These are phyloP conservation scores for Plicaturopsis crispa DNA, from an alignment of 768 basidiomycete species.

Conservation along the genomic window DNA sequence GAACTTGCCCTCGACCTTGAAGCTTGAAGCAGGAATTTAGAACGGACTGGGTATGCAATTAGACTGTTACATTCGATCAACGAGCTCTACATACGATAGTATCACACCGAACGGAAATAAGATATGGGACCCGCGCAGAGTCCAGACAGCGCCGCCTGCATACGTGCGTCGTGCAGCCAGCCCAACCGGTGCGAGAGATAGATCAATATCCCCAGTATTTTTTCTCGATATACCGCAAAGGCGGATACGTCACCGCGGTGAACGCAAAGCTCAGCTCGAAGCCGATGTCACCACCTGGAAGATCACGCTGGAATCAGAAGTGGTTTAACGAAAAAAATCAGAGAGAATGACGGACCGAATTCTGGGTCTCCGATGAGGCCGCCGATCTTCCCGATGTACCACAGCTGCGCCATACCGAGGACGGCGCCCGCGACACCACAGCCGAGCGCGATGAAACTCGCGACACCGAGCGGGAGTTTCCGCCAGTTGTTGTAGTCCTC, in stretches of 20 bases:
- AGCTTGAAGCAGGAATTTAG: too few species aligned
- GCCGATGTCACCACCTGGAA: constrained; percentile 28
- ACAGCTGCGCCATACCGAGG: constrained; percentile 26
- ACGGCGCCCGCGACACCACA: constrained; percentile 31
- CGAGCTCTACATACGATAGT: too few species aligned
- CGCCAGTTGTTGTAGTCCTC: constrained; percentile 22
- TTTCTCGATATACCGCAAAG: constrained; percentile 8
- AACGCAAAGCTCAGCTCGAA: constrained; percentile 27
- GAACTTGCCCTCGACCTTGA: too few species aligned
- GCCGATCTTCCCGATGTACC: constrained; percentile 22
- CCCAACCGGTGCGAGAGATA: too few species aligned
- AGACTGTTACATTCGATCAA: too few species aligned
- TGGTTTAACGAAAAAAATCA: neutral
- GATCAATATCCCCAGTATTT: constrained; percentile 2
- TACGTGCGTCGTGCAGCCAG: too few species aligned
- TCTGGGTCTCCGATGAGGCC: constrained; percentile 14
- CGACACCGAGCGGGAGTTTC: constrained; percentile 29
- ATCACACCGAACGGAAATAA: too few species aligned
- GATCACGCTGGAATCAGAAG: too few species aligned
- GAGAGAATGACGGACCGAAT: constrained; percentile 1
- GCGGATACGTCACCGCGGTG: constrained; percentile 15
- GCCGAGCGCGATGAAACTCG: constrained; percentile 24
- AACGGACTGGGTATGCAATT: too few species aligned
- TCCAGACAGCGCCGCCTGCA: too few species aligned
- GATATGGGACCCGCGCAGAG: too few species aligned